phyloP scores from a whole-genome alignment of 176 grass and related monocot species.

The Oryza glaberrima region DNA sequence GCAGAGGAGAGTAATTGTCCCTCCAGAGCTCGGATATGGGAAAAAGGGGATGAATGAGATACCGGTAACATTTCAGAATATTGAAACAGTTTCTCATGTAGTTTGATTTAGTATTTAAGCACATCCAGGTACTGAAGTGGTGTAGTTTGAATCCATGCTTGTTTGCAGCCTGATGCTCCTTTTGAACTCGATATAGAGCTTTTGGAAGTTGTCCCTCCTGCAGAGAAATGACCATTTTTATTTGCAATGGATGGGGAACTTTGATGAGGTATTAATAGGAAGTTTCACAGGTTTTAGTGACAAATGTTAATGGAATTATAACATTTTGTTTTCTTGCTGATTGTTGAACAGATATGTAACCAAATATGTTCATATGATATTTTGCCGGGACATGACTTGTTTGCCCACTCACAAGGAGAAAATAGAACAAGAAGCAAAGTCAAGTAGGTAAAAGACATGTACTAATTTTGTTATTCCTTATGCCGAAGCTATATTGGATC shows the following conservation, averaged over 20 bases:
- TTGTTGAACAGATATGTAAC: conserved; percentile 26
- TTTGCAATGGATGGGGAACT: neutral
- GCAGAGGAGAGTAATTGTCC: conserved; percentile 83
- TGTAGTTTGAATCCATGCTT: conserved; percentile 11
- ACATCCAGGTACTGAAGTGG: neutral
- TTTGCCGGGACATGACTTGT: conserved; percentile 2
- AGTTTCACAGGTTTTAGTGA: conserved; percentile 26
- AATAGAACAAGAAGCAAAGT: conserved; percentile 9
- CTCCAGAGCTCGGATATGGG: conserved; percentile 80
- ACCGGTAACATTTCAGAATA: conserved; percentile 51
- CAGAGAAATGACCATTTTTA: conserved; percentile 44
- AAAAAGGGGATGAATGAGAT: conserved; percentile 81
- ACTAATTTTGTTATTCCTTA: neutral
- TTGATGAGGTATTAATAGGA: conserved; percentile 14
- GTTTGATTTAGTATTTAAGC: neutral
- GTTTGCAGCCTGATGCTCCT: conserved; percentile 64
- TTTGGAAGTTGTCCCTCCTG: conserved; percentile 58
- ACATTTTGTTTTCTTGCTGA: conserved; percentile 9
- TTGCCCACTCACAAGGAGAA: neutral
- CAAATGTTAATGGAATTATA: neutral
- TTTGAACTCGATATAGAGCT: conserved; percentile 92
- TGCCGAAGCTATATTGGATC: conserved; percentile 30
- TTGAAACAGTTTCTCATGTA: neutral
- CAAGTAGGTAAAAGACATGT: conserved; percentile 15
- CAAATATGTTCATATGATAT: conserved; percentile 27